Evolutionary conservation across 306 rosid species (phyloP).

Genomic region (Vicia sativa): DNA sequence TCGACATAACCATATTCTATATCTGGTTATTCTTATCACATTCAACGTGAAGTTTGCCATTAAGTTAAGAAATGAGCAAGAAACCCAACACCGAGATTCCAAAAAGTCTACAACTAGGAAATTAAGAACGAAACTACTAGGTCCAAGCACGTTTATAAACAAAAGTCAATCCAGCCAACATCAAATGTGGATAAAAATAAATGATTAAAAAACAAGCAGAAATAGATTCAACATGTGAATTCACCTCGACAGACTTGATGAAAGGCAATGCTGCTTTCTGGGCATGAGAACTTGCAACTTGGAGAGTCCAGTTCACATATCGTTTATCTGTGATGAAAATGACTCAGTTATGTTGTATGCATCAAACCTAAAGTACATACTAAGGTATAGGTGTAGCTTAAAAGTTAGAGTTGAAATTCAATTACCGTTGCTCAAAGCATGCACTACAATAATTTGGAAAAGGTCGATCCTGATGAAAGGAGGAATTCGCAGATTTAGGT

Average conservation of each 20-base stretch:
- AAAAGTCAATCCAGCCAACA: slow-evolving; percentile 2
- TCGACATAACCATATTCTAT: slow-evolving; percentile 26
- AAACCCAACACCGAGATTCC: slow-evolving; percentile 17
- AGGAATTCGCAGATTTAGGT: slow-evolving; percentile 76
- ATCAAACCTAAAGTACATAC: slow-evolving; percentile 12
- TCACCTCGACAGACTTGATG: slow-evolving; percentile 89
- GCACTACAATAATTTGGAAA: slow-evolving; percentile 77
- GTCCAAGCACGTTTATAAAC: slow-evolving; percentile 4
- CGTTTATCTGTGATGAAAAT: slow-evolving; percentile 69
- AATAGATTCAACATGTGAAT: slow-evolving; percentile 35
- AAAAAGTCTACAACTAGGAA: slow-evolving; percentile 1
- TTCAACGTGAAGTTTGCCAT: background rate
- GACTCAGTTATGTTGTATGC: slow-evolving; percentile 31
- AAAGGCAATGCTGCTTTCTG: slow-evolving; percentile 82
- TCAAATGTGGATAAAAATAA: slow-evolving; percentile 11
- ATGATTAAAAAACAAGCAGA: slow-evolving; percentile 34
- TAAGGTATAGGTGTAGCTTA: background rate
- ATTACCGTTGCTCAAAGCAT: slow-evolving; percentile 80
- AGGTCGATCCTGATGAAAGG: slow-evolving; percentile 91
- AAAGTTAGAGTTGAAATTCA: slow-evolving; percentile 34
- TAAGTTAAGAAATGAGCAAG: slow-evolving; percentile 21
- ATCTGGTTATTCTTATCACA: slow-evolving; percentile 4
- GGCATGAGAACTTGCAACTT: slow-evolving; percentile 77
- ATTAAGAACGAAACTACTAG: slow-evolving; percentile 16
- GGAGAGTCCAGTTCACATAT: slow-evolving; percentile 92